A percentile compares a stretch with the other conserved stretches of the same genome.
Conservation (phyloP, 768 basidiomycete genomes). For the Termitomyces titanicus region DNA sequence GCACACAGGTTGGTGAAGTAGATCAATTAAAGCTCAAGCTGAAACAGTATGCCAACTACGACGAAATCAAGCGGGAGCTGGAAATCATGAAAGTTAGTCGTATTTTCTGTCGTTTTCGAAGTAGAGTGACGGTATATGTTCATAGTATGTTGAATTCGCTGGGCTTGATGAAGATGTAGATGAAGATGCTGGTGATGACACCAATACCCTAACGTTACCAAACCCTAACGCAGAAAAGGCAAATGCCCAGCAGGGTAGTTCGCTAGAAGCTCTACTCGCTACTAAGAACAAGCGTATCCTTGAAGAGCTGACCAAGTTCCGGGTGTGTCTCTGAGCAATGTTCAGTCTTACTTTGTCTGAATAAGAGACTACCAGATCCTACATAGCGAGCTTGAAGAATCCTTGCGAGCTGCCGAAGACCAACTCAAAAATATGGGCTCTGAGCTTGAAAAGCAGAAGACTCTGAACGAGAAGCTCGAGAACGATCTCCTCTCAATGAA, state of each 20-base stretch:
- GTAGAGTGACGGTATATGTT: background rate
- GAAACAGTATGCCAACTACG: constrained; percentile 80
- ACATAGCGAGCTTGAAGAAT: constrained; percentile 75
- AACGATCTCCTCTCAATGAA: constrained; percentile 85
- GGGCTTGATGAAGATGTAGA: constrained; percentile 78
- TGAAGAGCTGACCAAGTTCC: constrained; percentile 89
- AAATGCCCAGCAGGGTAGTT: constrained; percentile 70
- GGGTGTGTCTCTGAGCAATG: constrained; percentile 44
- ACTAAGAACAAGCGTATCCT: constrained; percentile 91
- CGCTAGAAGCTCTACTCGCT: constrained; percentile 87
- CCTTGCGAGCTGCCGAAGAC: constrained; percentile 52
- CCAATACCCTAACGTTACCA: constrained; percentile 57
- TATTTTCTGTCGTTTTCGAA: background rate
- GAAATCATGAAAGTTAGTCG: constrained; percentile 94
- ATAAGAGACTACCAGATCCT: constrained; percentile 52
- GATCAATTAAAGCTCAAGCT: constrained; percentile 67
- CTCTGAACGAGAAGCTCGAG: constrained; percentile 88
- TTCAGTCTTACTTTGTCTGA: background rate
- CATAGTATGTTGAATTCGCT: constrained; percentile 92
- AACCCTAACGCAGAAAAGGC: constrained; percentile 88
- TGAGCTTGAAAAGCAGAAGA: constrained; percentile 75
- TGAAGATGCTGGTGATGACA: constrained; percentile 41
- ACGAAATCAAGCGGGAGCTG: constrained; percentile 96
- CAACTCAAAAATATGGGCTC: constrained; percentile 53
- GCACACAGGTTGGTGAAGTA: constrained; percentile 56